Evolutionary conservation across 2,329 filamentous ascomycete species (phyloP).

Genomic region (Neopestalotiopsis sp.): DNA sequence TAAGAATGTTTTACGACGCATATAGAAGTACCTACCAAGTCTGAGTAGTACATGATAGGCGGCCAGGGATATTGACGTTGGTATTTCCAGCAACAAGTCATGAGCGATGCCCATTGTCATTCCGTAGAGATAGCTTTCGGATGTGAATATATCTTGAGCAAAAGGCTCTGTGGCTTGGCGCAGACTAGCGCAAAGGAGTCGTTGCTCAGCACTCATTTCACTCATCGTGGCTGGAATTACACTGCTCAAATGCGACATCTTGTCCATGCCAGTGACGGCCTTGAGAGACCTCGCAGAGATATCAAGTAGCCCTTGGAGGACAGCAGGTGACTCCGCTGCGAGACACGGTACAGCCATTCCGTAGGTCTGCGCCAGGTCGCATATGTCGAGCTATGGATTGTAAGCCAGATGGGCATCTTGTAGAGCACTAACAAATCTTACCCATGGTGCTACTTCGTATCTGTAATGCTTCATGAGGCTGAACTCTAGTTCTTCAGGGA

Average conservation of each 20-base stretch:
- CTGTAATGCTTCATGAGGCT: slow-evolving; percentile 47
- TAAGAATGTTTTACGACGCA: no score
- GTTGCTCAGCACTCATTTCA: neutral
- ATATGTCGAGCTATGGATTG: slow-evolving; percentile 46
- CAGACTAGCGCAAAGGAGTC: neutral
- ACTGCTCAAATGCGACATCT: neutral
- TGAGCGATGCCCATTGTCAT: neutral
- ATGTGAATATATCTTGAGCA: no score
- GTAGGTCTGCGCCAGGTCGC: slow-evolving; percentile 46
- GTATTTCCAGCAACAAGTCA: neutral
- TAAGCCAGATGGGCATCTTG: neutral
- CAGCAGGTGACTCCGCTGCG: slow-evolving; percentile 29
- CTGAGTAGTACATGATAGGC: slow-evolving; percentile 13
- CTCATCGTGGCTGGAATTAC: neutral
- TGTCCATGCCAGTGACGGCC: neutral
- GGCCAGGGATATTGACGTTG: neutral
- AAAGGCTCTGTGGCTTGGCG: neutral
- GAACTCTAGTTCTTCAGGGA: slow-evolving; percentile 27
- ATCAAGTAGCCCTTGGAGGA: slow-evolving; percentile 35
- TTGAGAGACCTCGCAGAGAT: neutral
- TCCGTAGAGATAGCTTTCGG: neutral
- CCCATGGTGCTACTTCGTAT: slow-evolving; percentile 52
- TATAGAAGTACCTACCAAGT: slow-evolving; percentile 20
- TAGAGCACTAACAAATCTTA: slow-evolving; percentile 29
- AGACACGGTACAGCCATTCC: slow-evolving; percentile 42